phyloP scores from a whole-genome alignment of 2,329 filamentous ascomycete genomes.

The Stylonectria norvegica region DNA sequence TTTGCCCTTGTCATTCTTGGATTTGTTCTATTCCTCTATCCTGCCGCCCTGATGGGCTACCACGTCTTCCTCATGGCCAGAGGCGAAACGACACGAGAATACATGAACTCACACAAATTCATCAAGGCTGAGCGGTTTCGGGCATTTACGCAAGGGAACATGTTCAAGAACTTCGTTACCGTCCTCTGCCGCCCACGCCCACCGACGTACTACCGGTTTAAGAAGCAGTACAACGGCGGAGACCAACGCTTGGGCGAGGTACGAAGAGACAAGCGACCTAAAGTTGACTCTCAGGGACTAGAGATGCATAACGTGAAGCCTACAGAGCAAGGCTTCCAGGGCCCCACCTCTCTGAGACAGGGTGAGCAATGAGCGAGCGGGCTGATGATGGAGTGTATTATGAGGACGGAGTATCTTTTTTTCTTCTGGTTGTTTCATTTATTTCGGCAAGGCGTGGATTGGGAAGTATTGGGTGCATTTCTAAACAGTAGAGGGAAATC shows the following conservation, averaged over 20 bases:
- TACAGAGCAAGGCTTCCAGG: constrained; percentile 49
- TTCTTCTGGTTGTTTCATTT: constrained; percentile 9
- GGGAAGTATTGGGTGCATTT: constrained; percentile 22
- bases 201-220: constrained; percentile 88
- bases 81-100: constrained; percentile 93
- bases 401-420: constrained; percentile 5
- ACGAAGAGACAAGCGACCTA: constrained; percentile 34
- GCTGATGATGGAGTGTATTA: constrained; percentile 4
- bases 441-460: constrained; percentile 18
- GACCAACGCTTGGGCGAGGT: constrained; percentile 81
- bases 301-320: constrained; percentile 69
- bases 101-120: constrained; percentile 95
- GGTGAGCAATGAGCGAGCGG: constrained; percentile 23
- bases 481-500: constrained; percentile 14
- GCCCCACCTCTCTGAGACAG: constrained; percentile 47
- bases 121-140: constrained; percentile 85
- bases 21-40: constrained; percentile 72
- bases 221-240: constrained; percentile 68
- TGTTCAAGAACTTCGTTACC: constrained; percentile 73
- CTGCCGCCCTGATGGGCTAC: constrained; percentile 78
- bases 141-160: constrained; percentile 77
- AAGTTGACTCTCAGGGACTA: constrained; percentile 54
- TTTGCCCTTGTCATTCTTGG: constrained; percentile 89
- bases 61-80: constrained; percentile 87
- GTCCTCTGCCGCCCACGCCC: constrained; percentile 81